These are phyloP conservation scores for Leccinum arenicola DNA, from an alignment of 768 basidiomycete genomes.

Conservation along the genomic window DNA sequence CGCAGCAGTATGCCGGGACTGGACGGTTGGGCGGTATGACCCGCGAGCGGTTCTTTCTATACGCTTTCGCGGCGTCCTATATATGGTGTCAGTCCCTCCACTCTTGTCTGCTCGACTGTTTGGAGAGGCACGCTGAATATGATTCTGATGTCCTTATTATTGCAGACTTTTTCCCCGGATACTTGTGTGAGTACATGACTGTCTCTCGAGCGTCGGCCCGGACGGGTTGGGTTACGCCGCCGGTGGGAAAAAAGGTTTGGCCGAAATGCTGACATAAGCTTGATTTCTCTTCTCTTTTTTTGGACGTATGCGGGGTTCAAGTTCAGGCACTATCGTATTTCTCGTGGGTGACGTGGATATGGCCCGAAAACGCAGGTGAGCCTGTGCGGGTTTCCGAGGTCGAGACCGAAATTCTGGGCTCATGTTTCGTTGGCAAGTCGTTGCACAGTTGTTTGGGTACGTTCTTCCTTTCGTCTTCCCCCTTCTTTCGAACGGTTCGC, in stretches of 20 bases:
- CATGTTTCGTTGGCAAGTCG: conserved; percentile 25
- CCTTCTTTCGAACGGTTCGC: background rate
- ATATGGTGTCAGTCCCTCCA: conserved; percentile 51
- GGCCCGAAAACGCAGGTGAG: conserved; percentile 44
- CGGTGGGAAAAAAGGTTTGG: background rate
- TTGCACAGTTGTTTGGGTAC: conserved; percentile 50
- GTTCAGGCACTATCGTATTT: conserved; percentile 54
- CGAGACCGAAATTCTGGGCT: background rate
- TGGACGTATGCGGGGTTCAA: background rate
- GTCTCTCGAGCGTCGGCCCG: background rate
- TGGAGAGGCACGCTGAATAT: background rate
- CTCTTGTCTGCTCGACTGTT: background rate
- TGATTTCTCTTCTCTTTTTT: background rate
- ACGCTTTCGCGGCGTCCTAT: conserved; percentile 53
- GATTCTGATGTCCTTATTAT: conserved; percentile 3
- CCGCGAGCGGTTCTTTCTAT: conserved; percentile 76
- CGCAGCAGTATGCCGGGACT: conserved; percentile 60
- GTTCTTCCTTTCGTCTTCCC: background rate
- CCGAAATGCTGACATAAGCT: conserved; percentile 12
- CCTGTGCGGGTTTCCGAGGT: conserved; percentile 6
- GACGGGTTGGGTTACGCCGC: background rate
- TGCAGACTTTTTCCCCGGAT: conserved; percentile 44
- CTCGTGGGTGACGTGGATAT: conserved; percentile 58
- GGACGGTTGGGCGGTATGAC: conserved; percentile 62
- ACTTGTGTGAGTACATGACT: conserved; percentile 34